Percentiles rank a stretch among this genome's conserved stretches.
phyloP scores from a whole-genome alignment of 1,139 yeast species.

The Magnusiomyces suaveolens region DNA sequence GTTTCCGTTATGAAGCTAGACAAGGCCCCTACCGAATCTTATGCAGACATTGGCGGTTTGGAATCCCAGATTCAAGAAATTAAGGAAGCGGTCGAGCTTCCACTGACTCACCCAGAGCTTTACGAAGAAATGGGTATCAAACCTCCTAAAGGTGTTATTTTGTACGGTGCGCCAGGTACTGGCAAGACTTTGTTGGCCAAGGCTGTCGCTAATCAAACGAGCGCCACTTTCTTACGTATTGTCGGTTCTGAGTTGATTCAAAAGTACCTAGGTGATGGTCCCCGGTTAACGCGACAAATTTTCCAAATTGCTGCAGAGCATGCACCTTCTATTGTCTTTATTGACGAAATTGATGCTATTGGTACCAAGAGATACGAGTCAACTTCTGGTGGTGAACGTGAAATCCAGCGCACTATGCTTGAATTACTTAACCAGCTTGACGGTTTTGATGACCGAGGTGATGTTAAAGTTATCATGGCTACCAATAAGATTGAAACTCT shows the following conservation, averaged over 20 bases:
- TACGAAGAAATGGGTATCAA: conserved; percentile 99
- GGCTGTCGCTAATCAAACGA: conserved; percentile 97
- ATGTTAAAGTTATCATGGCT: conserved; percentile 97
- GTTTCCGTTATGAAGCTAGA: conserved; percentile 96
- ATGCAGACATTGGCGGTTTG: conserved; percentile 95
- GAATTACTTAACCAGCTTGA: conserved; percentile 93
- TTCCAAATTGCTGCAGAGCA: conserved; percentile 95
- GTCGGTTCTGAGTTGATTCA: conserved; percentile 97
- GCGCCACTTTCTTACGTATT: conserved; percentile 91
- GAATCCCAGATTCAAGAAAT: conserved; percentile 96
- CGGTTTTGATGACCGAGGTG: conserved; percentile 97
- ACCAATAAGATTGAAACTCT: conserved; percentile 91
- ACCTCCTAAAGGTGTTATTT: conserved; percentile 97
- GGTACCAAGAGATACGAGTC: conserved; percentile 97
- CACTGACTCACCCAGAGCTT: conserved; percentile 93
- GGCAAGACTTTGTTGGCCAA: conserved; percentile 95
- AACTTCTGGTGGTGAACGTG: conserved; percentile 94
- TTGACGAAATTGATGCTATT: conserved; percentile 98
- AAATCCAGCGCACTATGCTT: conserved; percentile 97
- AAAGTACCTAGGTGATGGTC: conserved; percentile 96
- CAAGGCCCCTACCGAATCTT: conserved; percentile 93
- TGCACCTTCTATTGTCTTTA: conserved; percentile 95
- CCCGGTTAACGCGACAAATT: conserved; percentile 85
- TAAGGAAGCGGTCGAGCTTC: conserved; percentile 95
- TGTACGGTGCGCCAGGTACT: conserved; percentile 98